Base-by-base conservation (phyloP, 108 stramenopile genomes). In the Aurantiochytrium sp. region DNA sequence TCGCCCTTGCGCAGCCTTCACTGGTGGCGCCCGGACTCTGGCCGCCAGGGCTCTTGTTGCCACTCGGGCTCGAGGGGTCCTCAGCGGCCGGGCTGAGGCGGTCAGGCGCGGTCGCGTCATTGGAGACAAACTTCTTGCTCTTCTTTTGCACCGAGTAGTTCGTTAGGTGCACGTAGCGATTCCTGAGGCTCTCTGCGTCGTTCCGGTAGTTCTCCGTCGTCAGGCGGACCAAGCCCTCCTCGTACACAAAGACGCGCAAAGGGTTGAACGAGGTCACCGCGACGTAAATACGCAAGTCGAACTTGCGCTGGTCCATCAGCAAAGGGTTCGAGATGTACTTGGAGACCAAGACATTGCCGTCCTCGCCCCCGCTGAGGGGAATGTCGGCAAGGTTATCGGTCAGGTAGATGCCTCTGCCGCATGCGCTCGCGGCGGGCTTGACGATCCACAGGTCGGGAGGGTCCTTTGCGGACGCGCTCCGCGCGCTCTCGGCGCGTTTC, bases 71-170 rank as follows among this genome's bases (percentile, higher is more conserved):
- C n/a, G n/a, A n/a, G n/a, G n/a, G n/a, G n/a, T n/a, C n/a, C n/a
- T n/a, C n/a, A n/a, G n/a, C n/a, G n/a, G n/a, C n/a, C n/a, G n/a
- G n/a, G n/a, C n/a, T n/a, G n/a, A n/a, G n/a, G n/a, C n/a, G n/a
- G n/a, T 19, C 15, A 34, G 32, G 24, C 59, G 59, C 34, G 10
- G 52, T 86, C 54, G 86, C 54, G 22, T 87, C 54, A 65, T 45
- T 87, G n/a, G 85, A 81, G 86, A 85, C 86, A 68, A 91, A 93
- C 37, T 86, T 42, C 41, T 53, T 55, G 22, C 86, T 89, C 59
- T 90, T 92, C 86, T 93, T 93, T 90, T 94, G 93, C 65, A 94
- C 90, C 8, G 86, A 87, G 89, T 93, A 94, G 91, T 94, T 94
- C 19, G 93, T 94, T 42, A 94, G 91, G 91, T 94, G 93, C 27